Evolutionary conservation across 768 basidiomycete genomes (phyloP), one percentile per base, ranked within the genome.

Genomic region (Mycena galopus): DNA sequence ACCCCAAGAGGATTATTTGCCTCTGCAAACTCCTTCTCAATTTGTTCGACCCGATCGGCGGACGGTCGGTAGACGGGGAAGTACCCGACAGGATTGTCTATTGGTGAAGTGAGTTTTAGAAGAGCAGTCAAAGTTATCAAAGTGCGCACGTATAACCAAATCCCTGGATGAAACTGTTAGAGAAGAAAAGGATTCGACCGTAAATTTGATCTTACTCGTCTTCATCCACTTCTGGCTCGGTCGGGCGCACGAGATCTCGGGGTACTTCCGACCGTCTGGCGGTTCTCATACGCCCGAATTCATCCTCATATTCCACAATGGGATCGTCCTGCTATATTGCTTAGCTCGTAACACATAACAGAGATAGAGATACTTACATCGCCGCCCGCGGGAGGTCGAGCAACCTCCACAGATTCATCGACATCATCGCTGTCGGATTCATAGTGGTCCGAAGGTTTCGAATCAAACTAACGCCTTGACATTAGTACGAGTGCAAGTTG

Each of bases 41-140:
- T 92, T 67, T 92, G 91, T 5, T 93, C 92, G 56, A 94, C 82
- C 10, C 92, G 90, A 71, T 97, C 96, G 1, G 88, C 90, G 14
- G 95, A 91, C 7, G 94, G 96, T 76, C 93, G 91, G 77, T 96
- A 98, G 0, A 93, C 90, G 0, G 97, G 97, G 82, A 96, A 98
- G 80, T 94, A 91, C 74, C 92, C 89, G 32, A 91, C 88, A 17
- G 96, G 94, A 78, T 95, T 94, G 59, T 90, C 95, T 96, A 27
- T 14, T 14, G 23, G n/a, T 25, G 73, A 4, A 9, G 39, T 65
- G 62, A 57, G 9, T 17, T 44, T 39, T 69, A 53, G 63, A 75
- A 39, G 75, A 64, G 37, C 29, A 7, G 39, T 21, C 55, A 23
- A 39, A 39, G 23, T 12, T 33, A 65, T 42, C 51, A 33, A 10